Conservation (phyloP, 1,284 basidiomycete genomes). For the Stygiomarasmius scandens region DNA sequence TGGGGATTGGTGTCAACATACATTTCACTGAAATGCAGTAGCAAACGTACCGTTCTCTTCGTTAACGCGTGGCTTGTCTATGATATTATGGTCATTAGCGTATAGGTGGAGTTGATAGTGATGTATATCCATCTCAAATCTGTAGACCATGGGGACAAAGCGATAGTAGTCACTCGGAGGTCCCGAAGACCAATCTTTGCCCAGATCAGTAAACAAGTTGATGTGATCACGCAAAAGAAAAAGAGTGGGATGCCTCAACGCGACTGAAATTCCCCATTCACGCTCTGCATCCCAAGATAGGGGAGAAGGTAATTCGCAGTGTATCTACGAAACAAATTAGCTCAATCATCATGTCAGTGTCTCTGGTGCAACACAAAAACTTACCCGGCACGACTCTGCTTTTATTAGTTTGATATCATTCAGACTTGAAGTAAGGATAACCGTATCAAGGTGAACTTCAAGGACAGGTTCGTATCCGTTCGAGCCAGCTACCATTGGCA, state of each 20-base stretch:
- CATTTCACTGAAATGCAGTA: conserved; percentile 8
- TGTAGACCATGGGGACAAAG: conserved; percentile 84
- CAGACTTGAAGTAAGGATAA: conserved; percentile 81
- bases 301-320: conserved; percentile 66
- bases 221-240: conserved; percentile 88
- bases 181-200: conserved; percentile 87
- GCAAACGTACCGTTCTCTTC: conserved; percentile 75
- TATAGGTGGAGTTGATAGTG: conserved; percentile 83
- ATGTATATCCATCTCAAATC: conserved; percentile 68
- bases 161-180: conserved; percentile 77
- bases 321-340: conserved; percentile 46
- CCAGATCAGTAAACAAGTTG: conserved; percentile 88
- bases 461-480: conserved; percentile 79
- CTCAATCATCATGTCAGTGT: too few species aligned
- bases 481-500: conserved; percentile 77
- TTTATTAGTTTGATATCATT: conserved; percentile 81
- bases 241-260: conserved; percentile 71
- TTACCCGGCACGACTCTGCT: conserved; percentile 75
- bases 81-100: conserved; percentile 94
- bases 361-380: too few species aligned
- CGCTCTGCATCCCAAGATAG: conserved; percentile 71
- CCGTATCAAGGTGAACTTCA: conserved; percentile 80
- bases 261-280: conserved; percentile 76
- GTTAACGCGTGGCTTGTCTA: conserved; percentile 78
- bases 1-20: conserved; percentile 10